Conservation (phyloP, 768 basidiomycete genomes). For the Postia placenta region DNA sequence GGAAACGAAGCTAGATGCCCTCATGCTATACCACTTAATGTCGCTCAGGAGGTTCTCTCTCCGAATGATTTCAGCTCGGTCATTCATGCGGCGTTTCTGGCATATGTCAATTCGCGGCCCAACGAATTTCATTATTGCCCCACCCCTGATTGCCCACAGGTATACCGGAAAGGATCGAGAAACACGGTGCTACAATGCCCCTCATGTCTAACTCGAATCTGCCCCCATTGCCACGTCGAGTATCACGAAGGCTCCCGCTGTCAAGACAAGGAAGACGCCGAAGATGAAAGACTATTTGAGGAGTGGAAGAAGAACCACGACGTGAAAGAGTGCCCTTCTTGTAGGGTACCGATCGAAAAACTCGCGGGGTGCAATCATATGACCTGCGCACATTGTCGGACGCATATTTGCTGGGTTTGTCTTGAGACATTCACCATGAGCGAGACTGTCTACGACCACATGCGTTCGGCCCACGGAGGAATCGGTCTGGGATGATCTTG, state of each 20-base stretch:
- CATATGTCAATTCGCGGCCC: constrained; percentile 52
- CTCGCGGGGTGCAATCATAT: constrained; percentile 79
- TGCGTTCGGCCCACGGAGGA: constrained; percentile 61
- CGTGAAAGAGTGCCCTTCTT: constrained; percentile 72
- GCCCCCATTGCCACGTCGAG: constrained; percentile 52
- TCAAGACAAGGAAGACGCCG: constrained; percentile 44
- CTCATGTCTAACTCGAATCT: constrained; percentile 65
- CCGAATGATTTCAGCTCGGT: constrained; percentile 49
- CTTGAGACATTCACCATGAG: constrained; percentile 62
- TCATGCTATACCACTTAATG: constrained; percentile 45
- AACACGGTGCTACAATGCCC: constrained; percentile 61
- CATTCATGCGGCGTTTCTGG: constrained; percentile 52
- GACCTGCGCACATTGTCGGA: constrained; percentile 67
- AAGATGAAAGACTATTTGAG: constrained; percentile 48
- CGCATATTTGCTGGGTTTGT: constrained; percentile 82
- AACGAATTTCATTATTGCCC: constrained; percentile 71
- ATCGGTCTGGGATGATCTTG: constrained; percentile 34
- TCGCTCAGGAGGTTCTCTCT: constrained; percentile 45
- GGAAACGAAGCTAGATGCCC: constrained; percentile 58
- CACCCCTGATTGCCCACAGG: constrained; percentile 69
- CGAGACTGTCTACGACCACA: constrained; percentile 73
- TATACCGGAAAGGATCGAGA: constrained; percentile 53
- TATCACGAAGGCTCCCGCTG: constrained; percentile 68
- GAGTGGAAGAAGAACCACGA: constrained; percentile 59
- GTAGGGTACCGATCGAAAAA: constrained; percentile 66